Conservation (phyloP, 2,329 filamentous ascomycete genomes). For the Escovopsis sp. region DNA sequence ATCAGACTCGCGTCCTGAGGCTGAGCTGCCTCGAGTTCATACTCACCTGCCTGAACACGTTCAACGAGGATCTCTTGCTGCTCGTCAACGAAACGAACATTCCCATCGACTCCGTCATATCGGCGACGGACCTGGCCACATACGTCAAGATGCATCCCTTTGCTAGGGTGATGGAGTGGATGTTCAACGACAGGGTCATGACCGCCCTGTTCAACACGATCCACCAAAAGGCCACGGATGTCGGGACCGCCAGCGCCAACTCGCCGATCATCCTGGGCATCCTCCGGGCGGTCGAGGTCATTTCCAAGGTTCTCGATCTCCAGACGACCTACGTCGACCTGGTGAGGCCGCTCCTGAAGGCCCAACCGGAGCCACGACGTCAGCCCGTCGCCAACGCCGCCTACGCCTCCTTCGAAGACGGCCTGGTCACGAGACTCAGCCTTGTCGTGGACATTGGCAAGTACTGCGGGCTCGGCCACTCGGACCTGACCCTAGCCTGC, state of each 20-base stretch:
- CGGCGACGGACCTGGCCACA: slow-evolving; percentile 55
- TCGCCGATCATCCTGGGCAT: slow-evolving; percentile 73
- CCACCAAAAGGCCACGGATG: slow-evolving; percentile 58
- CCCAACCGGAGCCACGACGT: slow-evolving; percentile 43
- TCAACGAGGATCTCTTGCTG: slow-evolving; percentile 87
- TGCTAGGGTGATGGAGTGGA: slow-evolving; percentile 90
- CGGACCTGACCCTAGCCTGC: slow-evolving; percentile 65
- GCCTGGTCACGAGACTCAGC: slow-evolving; percentile 63
- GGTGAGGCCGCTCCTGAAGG: slow-evolving; percentile 60
- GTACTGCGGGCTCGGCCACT: slow-evolving; percentile 74
- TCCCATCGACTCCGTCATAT: slow-evolving; percentile 59
- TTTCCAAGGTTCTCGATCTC: slow-evolving; percentile 68
- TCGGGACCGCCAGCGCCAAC: slow-evolving; percentile 58
- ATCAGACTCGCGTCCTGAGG: slow-evolving; percentile 59
- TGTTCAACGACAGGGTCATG: slow-evolving; percentile 86
- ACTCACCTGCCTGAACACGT: slow-evolving; percentile 61
- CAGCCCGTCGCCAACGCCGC: slow-evolving; percentile 51
- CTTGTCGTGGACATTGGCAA: slow-evolving; percentile 71
- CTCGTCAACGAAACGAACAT: slow-evolving; percentile 69
- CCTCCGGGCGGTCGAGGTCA: slow-evolving; percentile 66
- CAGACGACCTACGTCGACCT: slow-evolving; percentile 88
- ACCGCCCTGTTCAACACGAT: slow-evolving; percentile 63
- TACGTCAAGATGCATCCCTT: slow-evolving; percentile 90
- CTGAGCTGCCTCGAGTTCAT: slow-evolving; percentile 77
- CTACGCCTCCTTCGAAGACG: slow-evolving; percentile 84